Evolutionary conservation across 257 asterid species (phyloP).

Genomic region (Gentiana dahurica): DNA sequence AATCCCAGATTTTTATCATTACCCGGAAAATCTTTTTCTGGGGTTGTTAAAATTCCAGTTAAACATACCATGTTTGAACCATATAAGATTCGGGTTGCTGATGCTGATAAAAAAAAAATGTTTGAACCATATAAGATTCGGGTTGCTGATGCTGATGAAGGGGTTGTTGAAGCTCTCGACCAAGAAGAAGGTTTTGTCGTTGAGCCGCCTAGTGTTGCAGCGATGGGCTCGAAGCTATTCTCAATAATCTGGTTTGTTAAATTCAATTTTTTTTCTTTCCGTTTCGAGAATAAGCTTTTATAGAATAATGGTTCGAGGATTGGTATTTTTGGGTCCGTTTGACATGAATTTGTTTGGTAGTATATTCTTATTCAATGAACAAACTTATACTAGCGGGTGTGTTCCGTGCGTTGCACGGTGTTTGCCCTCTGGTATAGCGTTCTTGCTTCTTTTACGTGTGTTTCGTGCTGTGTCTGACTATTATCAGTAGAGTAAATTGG

Average conservation of each 20-base stretch:
- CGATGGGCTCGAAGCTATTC: slow-evolving; percentile 38
- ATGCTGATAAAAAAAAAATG: slow-evolving; percentile 6
- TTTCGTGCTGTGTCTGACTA: too few relatives aligned
- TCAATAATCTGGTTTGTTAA: slow-evolving; percentile 48
- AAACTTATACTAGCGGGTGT: too few relatives aligned
- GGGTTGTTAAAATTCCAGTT: slow-evolving; percentile 5
- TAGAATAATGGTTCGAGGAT: too few relatives aligned
- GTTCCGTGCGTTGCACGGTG: too few relatives aligned
- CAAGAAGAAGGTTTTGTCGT: slow-evolving; percentile 32
- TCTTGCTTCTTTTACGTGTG: too few relatives aligned
- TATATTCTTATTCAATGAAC: too few relatives aligned
- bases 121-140: slow-evolving; percentile 12
- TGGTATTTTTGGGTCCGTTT: too few relatives aligned
- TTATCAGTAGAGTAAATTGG: too few relatives aligned
- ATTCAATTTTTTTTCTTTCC: neutral
- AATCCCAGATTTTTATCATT: slow-evolving; percentile 11
- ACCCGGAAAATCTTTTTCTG: slow-evolving; percentile 18
- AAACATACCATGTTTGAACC: slow-evolving; percentile 20
- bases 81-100: slow-evolving; percentile 7
- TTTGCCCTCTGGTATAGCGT: too few relatives aligned
- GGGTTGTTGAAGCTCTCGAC: slow-evolving; percentile 27
- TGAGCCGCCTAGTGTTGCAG: slow-evolving; percentile 17
- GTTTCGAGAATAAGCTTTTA: too few relatives aligned
- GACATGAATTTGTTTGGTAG: too few relatives aligned
- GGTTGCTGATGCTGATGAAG: slow-evolving; percentile 20